A percentile compares a stretch with the other conserved stretches of the same genome.
These are phyloP conservation scores for Lasiodiplodia gonubiensis DNA, from an alignment of 2,329 filamentous ascomycete species.

Conservation along the genomic window DNA sequence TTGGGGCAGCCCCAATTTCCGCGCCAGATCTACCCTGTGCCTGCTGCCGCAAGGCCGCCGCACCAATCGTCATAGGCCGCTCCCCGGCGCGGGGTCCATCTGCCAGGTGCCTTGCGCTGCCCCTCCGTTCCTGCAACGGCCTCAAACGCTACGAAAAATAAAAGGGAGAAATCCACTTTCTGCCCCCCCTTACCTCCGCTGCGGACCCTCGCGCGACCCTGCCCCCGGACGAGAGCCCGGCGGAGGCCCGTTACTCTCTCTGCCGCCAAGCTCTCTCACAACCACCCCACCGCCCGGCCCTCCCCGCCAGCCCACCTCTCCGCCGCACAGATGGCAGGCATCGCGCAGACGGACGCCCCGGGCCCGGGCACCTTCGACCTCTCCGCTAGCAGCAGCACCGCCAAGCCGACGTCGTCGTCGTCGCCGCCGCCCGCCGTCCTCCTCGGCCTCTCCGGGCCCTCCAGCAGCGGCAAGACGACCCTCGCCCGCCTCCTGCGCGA, in stretches of 20 bases:
- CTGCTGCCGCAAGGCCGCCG: background rate
- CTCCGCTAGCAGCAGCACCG: background rate
- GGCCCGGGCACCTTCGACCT: slow-evolving; percentile 10
- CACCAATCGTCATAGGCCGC: slow-evolving; percentile 19
- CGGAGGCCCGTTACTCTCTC: background rate
- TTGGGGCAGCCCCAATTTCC: slow-evolving; percentile 18
- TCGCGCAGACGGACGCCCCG: slow-evolving; percentile 4
- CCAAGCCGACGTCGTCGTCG: background rate
- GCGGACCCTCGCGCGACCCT: background rate
- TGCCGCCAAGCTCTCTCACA: slow-evolving; percentile 15
- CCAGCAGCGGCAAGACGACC: slow-evolving; percentile 94
- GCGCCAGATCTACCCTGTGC: slow-evolving; percentile 19
- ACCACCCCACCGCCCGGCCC: slow-evolving; percentile 14
- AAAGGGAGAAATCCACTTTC: background rate
- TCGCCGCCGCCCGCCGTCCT: slow-evolving; percentile 55
- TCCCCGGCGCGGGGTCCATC: slow-evolving; percentile 19
- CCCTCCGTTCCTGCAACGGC: slow-evolving; percentile 15
- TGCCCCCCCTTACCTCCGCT: slow-evolving; percentile 2
- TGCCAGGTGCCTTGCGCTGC: slow-evolving; percentile 5
- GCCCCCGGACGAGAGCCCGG: background rate
- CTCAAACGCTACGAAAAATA: background rate
- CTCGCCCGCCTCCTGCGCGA: slow-evolving; percentile 82
- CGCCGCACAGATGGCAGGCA: background rate
- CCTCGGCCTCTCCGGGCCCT: slow-evolving; percentile 85
- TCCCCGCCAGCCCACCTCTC: slow-evolving; percentile 1